Conservation (phyloP, 345 rosid genomes). For the Syzygium jambos region DNA sequence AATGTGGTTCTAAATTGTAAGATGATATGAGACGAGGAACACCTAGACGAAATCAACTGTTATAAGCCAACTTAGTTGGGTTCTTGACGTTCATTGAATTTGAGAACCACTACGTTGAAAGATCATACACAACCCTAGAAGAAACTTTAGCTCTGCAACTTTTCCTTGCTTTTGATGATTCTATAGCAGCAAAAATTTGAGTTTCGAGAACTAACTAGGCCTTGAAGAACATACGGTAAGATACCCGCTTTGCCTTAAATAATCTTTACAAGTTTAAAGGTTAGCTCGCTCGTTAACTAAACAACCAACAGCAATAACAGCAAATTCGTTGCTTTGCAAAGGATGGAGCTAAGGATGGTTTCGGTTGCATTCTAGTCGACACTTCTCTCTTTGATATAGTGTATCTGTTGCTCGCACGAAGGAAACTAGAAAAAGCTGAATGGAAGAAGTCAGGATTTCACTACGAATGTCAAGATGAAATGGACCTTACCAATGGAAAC, state of each 20-base stretch:
- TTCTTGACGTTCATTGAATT: neutral
- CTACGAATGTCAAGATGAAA: neutral
- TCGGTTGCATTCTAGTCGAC: neutral
- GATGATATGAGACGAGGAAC: neutral
- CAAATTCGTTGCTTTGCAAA: neutral
- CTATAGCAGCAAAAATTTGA: neutral
- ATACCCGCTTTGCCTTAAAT: neutral
- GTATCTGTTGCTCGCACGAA: neutral
- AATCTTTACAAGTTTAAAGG: neutral
- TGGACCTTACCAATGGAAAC: neutral
- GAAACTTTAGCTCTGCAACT: neutral
- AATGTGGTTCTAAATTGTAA: neutral
- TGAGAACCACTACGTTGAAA: neutral
- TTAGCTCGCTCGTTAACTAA: neutral
- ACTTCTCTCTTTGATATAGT: neutral
- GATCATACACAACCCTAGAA: neutral
- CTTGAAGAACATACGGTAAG: neutral
- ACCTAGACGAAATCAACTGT: neutral
- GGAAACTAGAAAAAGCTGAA: neutral
- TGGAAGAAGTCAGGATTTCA: neutral
- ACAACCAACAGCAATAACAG: neutral
- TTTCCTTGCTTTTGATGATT: neutral
- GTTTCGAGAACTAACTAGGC: neutral
- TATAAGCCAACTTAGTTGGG: neutral
- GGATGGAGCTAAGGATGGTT: neutral